These are phyloP conservation scores for Botrytis aclada DNA, from an alignment of 2,329 filamentous ascomycete species.

Conservation along the genomic window DNA sequence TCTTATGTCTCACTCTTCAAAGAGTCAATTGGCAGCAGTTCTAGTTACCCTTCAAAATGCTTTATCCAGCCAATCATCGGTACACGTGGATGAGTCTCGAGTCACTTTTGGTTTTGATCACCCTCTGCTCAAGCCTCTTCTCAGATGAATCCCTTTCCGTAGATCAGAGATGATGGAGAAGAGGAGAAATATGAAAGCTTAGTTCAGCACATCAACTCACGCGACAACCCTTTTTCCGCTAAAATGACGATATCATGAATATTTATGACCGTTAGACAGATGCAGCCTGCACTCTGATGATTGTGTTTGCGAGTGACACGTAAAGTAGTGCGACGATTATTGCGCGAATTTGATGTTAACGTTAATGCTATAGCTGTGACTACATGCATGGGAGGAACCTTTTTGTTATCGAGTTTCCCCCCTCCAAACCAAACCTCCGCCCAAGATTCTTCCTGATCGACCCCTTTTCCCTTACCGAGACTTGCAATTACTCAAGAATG, in stretches of 20 bases:
- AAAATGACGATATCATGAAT: constrained; percentile 2
- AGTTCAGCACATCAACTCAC: neutral
- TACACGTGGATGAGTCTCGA: constrained; percentile 66
- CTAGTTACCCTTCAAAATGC: neutral
- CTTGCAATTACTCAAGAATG: neutral
- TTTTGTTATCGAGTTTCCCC: neutral
- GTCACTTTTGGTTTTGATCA: constrained; percentile 91
- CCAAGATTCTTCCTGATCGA: neutral
- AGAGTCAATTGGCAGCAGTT: neutral
- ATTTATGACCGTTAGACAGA: neutral
- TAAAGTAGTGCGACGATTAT: neutral
- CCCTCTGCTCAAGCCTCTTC: neutral
- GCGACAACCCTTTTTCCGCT: constrained; percentile 1
- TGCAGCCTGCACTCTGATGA: neutral
- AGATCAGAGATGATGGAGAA: neutral
- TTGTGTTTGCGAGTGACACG: neutral
- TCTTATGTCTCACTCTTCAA: neutral
- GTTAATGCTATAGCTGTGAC: neutral
- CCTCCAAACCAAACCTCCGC: no score
- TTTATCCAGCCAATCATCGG: constrained; percentile 57
- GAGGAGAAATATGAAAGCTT: neutral
- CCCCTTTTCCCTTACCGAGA: constrained; percentile 10
- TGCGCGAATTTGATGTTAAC: constrained; percentile 6
- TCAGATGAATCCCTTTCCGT: neutral
- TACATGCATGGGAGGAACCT: neutral